Base-by-base conservation (phyloP, 139 green algal genomes). In the Coelastrella sp. region DNA sequence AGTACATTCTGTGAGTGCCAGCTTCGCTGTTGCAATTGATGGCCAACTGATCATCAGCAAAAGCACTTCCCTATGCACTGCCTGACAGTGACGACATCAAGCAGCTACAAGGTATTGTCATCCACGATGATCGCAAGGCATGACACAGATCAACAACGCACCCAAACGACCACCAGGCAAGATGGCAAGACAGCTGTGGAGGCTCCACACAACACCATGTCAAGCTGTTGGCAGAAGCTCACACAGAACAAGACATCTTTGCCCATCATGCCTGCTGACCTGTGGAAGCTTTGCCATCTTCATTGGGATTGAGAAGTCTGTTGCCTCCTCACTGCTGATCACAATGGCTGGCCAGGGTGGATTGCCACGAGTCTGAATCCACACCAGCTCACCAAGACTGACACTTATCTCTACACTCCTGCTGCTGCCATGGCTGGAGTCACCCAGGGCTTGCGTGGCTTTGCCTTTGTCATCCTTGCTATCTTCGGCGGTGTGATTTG, bases 341-440 rank as follows among this genome's bases (percentile, higher is more conserved):
- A 94, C 81, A 19, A 96, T 43, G 3, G 86, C 89, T 0, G 93
- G 93, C 93, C 93, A 96, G 21, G 66, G 57, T 5, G 88, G 86
- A 34, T 81, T 91, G 21, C 90, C 84, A 35, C 82, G 88, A 5
- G 66, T 76, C 35, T 60, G 41, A 53, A 76, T 88, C 89, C 89
- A 96, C 25, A 94, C 91, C 11, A 94, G 89, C 71, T 94, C 89
- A 11, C 92, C 92, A 13, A 88, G 89, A 27, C 40, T n/a, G 40
- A 92, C 48, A 64, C 23, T 37, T 23, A 77, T 43, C n/a, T 66
- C 7, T 2, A 71, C 80, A 40, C 43, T 69, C 32, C 41, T 21
- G 60, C 2, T 41, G 32, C 67, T 57, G 67, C 67, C 21, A 19
- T 37, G 32, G 67, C 67, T 41, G n/a, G 23, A 15, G 27, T 7